Percentiles rank a stretch among this genome's conserved stretches.
Evolutionary conservation across 2,329 filamentous ascomycete species (phyloP).

Genomic region (Aspergillus cejpii): DNA sequence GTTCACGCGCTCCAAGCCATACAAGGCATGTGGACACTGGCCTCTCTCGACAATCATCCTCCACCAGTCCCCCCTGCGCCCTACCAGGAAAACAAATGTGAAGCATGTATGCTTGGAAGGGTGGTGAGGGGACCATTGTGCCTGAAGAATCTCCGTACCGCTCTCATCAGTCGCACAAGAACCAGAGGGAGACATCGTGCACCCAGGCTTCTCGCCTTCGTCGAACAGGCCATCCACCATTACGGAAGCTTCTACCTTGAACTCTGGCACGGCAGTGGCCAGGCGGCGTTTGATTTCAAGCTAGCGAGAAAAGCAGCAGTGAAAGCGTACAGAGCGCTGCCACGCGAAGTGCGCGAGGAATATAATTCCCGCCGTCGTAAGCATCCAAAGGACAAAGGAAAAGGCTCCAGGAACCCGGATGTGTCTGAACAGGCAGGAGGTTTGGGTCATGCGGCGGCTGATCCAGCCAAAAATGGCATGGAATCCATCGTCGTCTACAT

Average conservation of each 20-base stretch:
- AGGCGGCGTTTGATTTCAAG: conserved; percentile 14
- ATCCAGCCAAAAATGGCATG: neutral
- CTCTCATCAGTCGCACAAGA: conserved; percentile 27
- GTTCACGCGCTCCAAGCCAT: conserved; percentile 20
- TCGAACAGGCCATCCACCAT: conserved; percentile 25
- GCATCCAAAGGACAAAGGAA: neutral
- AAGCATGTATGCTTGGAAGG: conserved; percentile 35
- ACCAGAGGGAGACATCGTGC: conserved; percentile 18
- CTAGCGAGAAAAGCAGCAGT: conserved; percentile 13
- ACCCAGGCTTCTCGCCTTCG: conserved; percentile 25
- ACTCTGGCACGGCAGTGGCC: conserved; percentile 12
- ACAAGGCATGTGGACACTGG: conserved; percentile 29
- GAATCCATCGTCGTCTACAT: conserved; percentile 2
- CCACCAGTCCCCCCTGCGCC: conserved; percentile 12
- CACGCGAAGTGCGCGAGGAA: neutral
- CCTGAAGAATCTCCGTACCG: conserved; percentile 27
- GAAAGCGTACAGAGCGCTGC: conserved; percentile 14
- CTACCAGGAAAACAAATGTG: conserved; percentile 31
- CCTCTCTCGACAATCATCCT: neutral
- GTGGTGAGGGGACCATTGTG: conserved; percentile 22
- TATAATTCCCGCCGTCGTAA: neutral
- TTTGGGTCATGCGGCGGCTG: neutral
- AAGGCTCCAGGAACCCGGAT: neutral
- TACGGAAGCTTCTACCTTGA: conserved; percentile 8
- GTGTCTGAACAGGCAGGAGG: neutral